phyloP scores from a whole-genome alignment of 73 alveolate genomes.

The Paramecium octaurelia region DNA sequence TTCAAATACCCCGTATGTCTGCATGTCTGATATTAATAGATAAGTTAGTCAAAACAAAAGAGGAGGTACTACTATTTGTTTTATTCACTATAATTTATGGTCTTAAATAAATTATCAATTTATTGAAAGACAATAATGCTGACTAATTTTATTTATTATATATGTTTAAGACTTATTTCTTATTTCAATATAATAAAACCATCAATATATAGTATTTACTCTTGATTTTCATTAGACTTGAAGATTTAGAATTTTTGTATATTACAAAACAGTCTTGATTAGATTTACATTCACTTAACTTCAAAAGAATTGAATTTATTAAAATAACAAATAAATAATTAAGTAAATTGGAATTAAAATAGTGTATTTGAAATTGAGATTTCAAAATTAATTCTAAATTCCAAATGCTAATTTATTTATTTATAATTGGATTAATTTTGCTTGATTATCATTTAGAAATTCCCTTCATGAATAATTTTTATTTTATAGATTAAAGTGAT shows the following conservation, averaged over 20 bases:
- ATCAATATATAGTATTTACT: too few species aligned
- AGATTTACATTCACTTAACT: neutral
- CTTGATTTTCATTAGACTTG: neutral
- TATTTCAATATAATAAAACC: neutral
- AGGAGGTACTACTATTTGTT: conserved; percentile 59
- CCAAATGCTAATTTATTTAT: neutral
- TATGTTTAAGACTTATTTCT: neutral
- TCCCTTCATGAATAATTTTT: neutral
- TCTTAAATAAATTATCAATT: neutral
- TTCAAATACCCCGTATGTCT: neutral
- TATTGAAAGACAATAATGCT: neutral
- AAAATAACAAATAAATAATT: neutral
- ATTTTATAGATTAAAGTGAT: neutral
- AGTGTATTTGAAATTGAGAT: neutral
- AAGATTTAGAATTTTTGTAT: neutral
- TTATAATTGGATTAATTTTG: neutral
- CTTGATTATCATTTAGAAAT: neutral
- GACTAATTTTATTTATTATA: neutral
- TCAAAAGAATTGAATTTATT: neutral
- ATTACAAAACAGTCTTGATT: neutral
- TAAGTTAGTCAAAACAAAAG: conserved; percentile 37
- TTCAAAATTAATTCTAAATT: neutral
- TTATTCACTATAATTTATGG: neutral
- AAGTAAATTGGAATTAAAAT: neutral
- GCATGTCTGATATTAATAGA: conserved; percentile 48